Evolutionary conservation across 345 rosid species (phyloP).

Genomic region (Rhodamnia argentea): DNA sequence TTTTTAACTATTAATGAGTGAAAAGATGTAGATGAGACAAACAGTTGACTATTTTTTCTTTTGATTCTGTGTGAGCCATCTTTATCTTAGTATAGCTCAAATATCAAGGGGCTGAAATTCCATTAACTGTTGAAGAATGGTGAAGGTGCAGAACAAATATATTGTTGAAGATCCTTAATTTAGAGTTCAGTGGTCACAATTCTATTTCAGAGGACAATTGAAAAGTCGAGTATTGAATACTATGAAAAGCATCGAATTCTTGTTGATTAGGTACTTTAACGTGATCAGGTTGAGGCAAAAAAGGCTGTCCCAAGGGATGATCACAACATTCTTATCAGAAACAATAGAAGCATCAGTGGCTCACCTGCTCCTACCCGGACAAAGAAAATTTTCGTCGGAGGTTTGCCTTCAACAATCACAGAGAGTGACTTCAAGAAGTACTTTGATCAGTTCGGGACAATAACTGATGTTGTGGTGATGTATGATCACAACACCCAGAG

Average conservation of each 20-base stretch:
- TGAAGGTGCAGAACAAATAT: neutral
- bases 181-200: neutral
- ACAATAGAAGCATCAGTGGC: constrained; percentile 41
- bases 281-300: constrained; percentile 91
- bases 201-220: neutral
- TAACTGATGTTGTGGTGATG: constrained; percentile 92
- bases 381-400: constrained; percentile 91
- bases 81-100: neutral
- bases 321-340: constrained; percentile 47
- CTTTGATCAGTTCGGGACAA: constrained; percentile 76
- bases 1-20: neutral
- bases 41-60: neutral
- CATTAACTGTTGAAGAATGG: neutral
- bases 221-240: neutral
- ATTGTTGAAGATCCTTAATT: neutral
- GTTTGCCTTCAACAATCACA: constrained; percentile 73
- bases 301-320: constrained; percentile 94
- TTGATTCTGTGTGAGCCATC: neutral
- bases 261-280: neutral
- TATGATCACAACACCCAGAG: constrained; percentile 89
- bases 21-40: neutral
- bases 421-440: constrained; percentile 74
- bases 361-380: constrained; percentile 56
- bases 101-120: neutral
- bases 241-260: neutral